phyloP scores from a whole-genome alignment of 768 basidiomycete genomes.

The Dendrothele bispora region DNA sequence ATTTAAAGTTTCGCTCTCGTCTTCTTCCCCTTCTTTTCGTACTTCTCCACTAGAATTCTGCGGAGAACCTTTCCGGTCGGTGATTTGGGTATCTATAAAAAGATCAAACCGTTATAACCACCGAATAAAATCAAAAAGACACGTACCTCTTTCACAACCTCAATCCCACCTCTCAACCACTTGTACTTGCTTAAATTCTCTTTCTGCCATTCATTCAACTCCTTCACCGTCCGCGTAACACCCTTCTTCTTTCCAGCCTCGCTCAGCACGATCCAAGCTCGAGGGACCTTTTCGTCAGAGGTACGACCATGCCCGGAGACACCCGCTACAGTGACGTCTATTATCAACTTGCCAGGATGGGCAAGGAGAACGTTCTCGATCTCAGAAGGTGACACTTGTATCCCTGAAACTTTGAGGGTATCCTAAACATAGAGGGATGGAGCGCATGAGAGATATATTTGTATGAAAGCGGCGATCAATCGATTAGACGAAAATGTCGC shows the following conservation, averaged over 20 bases:
- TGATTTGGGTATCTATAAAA: conserved; percentile 68
- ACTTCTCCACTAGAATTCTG: conserved; percentile 56
- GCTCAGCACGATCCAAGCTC: conserved; percentile 78
- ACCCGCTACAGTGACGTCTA: conserved; percentile 71
- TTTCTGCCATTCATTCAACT: conserved; percentile 61
- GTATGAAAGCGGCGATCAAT: not conserved
- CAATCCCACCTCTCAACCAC: conserved; percentile 73
- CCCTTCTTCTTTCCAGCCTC: conserved; percentile 51
- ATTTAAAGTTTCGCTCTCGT: too few species aligned
- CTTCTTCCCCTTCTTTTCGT: too few species aligned
- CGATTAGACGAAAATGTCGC: not conserved
- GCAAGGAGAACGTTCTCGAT: conserved; percentile 66
- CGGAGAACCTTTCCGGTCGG: conserved; percentile 74
- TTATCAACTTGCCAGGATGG: conserved; percentile 61
- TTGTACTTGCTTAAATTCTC: conserved; percentile 72
- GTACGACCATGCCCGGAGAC: conserved; percentile 66
- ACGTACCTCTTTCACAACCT: conserved; percentile 61
- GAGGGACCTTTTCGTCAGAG: conserved; percentile 70
- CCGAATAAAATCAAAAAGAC: conserved; percentile 1
- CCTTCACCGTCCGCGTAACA: conserved; percentile 34
- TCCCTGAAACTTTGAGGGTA: conserved; percentile 77
- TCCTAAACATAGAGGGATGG: conserved; percentile 41
- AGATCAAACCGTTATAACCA: not conserved
- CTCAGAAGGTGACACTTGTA: conserved; percentile 79
- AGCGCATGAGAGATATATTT: not conserved